Base-by-base conservation (phyloP, 2,329 filamentous ascomycete genomes). In the Phialophora expanda region DNA sequence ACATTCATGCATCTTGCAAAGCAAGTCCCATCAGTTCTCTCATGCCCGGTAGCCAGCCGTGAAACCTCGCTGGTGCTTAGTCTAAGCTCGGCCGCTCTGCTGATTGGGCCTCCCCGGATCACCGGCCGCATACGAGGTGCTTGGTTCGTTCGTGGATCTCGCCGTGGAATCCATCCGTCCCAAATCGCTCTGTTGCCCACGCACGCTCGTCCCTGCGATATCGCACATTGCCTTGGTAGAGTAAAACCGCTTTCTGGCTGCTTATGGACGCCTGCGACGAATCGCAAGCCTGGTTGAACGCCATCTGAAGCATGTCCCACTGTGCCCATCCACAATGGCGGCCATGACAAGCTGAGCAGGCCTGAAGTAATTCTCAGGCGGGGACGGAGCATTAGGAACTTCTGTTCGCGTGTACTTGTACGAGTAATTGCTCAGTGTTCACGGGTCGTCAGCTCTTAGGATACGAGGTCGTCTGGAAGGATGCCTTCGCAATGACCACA, bases 161-260 rank as follows among this genome's bases (percentile, higher is more conserved):
- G 55, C 60, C 60, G 60, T 58, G 60, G 55, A 55, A n/a, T 24
- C 38, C 51, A 38, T 20, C 60, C 48, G 64, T 41, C 51, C 54
- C 55, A 48, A 17, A 30, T 62, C 26, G 11, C 48, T 9, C 8
- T 41, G 9, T 54, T 38, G n/a, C 46, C 24, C 32, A 11, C 48
- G 48, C 26, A 14, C 34, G 30, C 32, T 20, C 20, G 28, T n/a
- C 50, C 11, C 44, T 12, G 17, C 32, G 28, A 30, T 48, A 28
- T n/a, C 44, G 22, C 24, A 24, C 41, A 22, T 7, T 58, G 56
- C n/a, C 38, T 44, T 1, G 6, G 17, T 51, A 44, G 58, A 53
- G 30, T 53, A 61, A 34, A 53, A 53, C 57, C 30, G 30, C 28
- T 12, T 38, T 53, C 9, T 28, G n/a, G 28, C 12, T 17, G 30